Conservation (phyloP, 1,284 basidiomycete species). For the Rhodotorula sp. region DNA sequence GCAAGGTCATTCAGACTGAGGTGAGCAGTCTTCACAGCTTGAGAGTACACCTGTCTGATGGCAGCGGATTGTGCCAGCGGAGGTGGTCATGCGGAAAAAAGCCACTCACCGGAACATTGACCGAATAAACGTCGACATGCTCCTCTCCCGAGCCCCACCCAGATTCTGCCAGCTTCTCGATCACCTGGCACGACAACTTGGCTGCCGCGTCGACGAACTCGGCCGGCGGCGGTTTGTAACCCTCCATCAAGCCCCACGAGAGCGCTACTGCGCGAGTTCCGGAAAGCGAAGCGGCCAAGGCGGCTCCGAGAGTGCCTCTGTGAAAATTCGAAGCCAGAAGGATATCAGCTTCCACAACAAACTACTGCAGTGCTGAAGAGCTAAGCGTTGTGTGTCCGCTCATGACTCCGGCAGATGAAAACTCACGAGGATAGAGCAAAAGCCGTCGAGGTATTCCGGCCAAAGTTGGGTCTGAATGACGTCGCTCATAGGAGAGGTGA, state of each 20-base stretch:
- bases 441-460: conserved; percentile 45
- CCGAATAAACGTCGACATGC: conserved; percentile 68
- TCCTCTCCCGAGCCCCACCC: conserved; percentile 54
- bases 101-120: conserved; percentile 63
- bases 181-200: conserved; percentile 63
- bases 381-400: background rate
- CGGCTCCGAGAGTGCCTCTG: conserved; percentile 79
- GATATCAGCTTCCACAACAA: background rate
- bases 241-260: conserved; percentile 75
- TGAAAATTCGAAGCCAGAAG: background rate
- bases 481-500: background rate
- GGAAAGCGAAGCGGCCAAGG: conserved; percentile 74
- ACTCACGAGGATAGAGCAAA: conserved; percentile 44
- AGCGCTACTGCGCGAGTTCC: conserved; percentile 69
- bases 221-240: conserved; percentile 60
- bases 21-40: background rate
- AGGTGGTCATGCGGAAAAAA: no score
- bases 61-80: no score
- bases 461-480: conserved; percentile 49
- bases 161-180: conserved; percentile 65
- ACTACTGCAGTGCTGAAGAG: no score
- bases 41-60: no score
- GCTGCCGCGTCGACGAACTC: conserved; percentile 67
- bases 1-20: conserved; percentile 43
- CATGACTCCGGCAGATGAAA: background rate